phyloP scores from a whole-genome alignment of 768 basidiomycete genomes.

The Agaricus subrufescens region DNA sequence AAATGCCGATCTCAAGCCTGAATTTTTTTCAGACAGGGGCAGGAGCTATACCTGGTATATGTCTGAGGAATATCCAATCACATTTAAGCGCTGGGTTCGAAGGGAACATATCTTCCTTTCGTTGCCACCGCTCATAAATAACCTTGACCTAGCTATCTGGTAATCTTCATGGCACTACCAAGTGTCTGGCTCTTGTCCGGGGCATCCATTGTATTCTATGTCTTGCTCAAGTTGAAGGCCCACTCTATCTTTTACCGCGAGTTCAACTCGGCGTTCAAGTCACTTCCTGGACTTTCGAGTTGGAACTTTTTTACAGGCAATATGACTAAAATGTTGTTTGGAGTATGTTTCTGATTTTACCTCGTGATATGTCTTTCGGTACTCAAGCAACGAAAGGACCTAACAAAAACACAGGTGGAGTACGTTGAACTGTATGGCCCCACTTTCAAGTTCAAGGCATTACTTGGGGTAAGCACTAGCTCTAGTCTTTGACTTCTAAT shows the following conservation, averaged over 20 bases:
- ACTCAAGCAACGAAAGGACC: constrained; percentile 15
- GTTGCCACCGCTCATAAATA: too few relatives aligned
- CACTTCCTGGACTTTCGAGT: constrained; percentile 10
- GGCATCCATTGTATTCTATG: not conserved
- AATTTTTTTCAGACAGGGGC: too few relatives aligned
- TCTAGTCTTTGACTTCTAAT: not conserved
- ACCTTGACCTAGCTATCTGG: not conserved
- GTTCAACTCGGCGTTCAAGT: constrained; percentile 10
- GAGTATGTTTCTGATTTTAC: not conserved
- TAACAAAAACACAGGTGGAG: not conserved
- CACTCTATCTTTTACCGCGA: constrained; percentile 6
- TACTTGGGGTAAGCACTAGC: not conserved
- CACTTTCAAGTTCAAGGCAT: constrained; percentile 6
- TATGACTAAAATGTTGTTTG: not conserved
- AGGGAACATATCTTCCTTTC: too few relatives aligned
- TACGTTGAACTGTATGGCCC: not conserved
- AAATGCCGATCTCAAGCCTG: too few relatives aligned
- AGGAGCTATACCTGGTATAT: too few relatives aligned
- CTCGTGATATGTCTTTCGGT: not conserved
- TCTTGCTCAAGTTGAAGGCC: not conserved
- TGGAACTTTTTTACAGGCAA: not conserved
- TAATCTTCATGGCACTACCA: not conserved
- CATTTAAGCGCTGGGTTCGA: too few relatives aligned
- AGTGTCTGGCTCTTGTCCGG: not conserved
- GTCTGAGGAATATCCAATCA: too few relatives aligned